Evolutionary conservation across 2,329 filamentous ascomycete genomes (phyloP).

Genomic region (Lasiodiplodia sp.): DNA sequence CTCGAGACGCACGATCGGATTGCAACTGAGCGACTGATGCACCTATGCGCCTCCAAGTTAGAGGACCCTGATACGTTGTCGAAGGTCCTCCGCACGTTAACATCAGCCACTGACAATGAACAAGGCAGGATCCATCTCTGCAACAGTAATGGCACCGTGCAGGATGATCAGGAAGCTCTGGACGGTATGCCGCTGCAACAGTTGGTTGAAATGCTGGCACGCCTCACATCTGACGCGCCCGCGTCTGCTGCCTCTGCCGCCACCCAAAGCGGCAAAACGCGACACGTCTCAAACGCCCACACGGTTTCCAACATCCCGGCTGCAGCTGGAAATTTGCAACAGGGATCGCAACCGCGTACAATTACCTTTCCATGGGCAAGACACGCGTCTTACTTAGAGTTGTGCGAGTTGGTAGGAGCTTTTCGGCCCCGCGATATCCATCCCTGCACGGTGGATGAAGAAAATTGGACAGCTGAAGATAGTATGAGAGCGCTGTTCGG

Average conservation of each 20-base stretch:
- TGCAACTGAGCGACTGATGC: conserved; percentile 61
- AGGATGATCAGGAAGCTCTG: conserved; percentile 32
- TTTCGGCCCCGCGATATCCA: conserved; percentile 80
- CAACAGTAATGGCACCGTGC: conserved; percentile 38
- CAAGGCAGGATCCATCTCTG: conserved; percentile 39
- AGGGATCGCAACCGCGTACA: conserved; percentile 29
- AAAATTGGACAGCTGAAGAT: conserved; percentile 67
- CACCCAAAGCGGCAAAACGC: background rate
- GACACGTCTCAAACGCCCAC: conserved; percentile 11
- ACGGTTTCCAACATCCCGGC: background rate
- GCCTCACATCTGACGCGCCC: conserved; percentile 12
- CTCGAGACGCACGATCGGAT: conserved; percentile 61
- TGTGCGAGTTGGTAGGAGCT: conserved; percentile 71
- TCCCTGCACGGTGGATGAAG: conserved; percentile 75
- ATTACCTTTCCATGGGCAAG: conserved; percentile 82
- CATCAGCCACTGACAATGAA: conserved; percentile 34
- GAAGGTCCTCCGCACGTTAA: conserved; percentile 47
- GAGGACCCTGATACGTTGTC: conserved; percentile 43
- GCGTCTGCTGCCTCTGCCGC: conserved; percentile 8
- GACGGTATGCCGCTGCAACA: conserved; percentile 42
- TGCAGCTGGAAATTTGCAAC: background rate
- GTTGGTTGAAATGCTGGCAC: conserved; percentile 41
- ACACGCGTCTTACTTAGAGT: conserved; percentile 85
- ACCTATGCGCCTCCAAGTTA: conserved; percentile 56
- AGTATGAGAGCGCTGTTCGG: conserved; percentile 78